phyloP scores from a whole-genome alignment of 352 stramenopile species.

The Phytopythium mirpurense region DNA sequence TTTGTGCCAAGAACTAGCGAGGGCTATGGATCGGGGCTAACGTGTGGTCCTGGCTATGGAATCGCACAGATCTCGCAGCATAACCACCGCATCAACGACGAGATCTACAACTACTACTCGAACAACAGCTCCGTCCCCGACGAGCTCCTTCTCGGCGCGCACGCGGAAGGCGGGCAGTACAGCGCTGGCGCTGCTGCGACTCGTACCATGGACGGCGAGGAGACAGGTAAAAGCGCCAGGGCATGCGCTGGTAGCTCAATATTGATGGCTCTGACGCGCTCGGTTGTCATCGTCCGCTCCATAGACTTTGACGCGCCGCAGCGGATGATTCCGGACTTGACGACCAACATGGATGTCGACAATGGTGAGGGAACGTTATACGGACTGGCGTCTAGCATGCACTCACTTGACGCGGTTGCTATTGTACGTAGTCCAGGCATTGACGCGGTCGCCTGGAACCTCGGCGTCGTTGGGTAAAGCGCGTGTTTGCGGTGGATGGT shows the following conservation, averaged over 20 bases:
- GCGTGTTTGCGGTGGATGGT: too few relatives aligned
- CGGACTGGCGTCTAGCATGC: background rate
- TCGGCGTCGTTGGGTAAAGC: too few relatives aligned
- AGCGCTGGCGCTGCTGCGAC: constrained; percentile 7
- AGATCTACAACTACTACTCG: constrained; percentile 74
- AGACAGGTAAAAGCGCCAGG: too few relatives aligned
- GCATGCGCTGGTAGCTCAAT: too few relatives aligned
- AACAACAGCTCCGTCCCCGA: constrained; percentile 80
- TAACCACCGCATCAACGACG: constrained; percentile 72
- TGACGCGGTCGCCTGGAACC: background rate
- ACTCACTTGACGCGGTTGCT: background rate
- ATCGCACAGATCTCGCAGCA: constrained; percentile 55
- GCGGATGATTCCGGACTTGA: constrained; percentile 12
- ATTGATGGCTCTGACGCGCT: too few relatives aligned
- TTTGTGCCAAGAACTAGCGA: too few relatives aligned
- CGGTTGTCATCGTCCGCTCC: background rate
- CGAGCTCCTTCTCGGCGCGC: constrained; percentile 47
- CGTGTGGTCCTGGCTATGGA: background rate
- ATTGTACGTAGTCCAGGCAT: background rate
- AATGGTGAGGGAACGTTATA: background rate
- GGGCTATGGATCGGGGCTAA: too few relatives aligned
- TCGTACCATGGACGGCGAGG: constrained; percentile 23
- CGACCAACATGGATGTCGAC: constrained; percentile 5
- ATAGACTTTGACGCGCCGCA: constrained; percentile 16
- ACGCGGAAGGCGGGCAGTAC: constrained; percentile 6